Percentiles rank a stretch among this genome's conserved stretches.
These are phyloP conservation scores for Daedaleopsis sinensis DNA, from an alignment of 768 basidiomycete species.

Conservation along the genomic window DNA sequence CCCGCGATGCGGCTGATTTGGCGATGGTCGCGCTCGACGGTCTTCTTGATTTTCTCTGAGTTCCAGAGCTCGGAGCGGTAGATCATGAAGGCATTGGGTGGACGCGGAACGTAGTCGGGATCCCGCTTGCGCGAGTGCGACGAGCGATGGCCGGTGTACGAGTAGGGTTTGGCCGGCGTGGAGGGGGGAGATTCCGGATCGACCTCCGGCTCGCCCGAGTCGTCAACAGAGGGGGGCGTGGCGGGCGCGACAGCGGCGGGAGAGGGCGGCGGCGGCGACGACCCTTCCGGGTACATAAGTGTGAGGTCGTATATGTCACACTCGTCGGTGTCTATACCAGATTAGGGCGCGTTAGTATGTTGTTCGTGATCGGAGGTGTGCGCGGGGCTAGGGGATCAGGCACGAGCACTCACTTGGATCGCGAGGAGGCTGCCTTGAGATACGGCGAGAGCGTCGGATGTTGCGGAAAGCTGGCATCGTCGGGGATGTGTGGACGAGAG, in stretches of 20 bases:
- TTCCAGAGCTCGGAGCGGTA: conserved; percentile 73
- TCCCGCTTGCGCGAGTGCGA: conserved; percentile 45
- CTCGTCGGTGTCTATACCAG: conserved; percentile 27
- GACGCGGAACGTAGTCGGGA: conserved; percentile 62
- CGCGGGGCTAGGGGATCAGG: neutral
- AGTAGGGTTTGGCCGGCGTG: conserved; percentile 13
- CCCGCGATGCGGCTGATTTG: conserved; percentile 73
- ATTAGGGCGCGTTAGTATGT: conserved; percentile 9
- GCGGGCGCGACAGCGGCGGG: conserved; percentile 12
- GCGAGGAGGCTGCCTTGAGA: conserved; percentile 43
- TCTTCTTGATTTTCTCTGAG: conserved; percentile 50
- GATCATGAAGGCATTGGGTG: conserved; percentile 86
- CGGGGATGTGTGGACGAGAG: neutral
- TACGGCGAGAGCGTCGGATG: conserved; percentile 46
- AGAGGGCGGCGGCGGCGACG: conserved; percentile 14
- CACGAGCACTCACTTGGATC: conserved; percentile 33
- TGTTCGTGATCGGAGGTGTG: neutral
- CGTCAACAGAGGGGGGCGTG: conserved; percentile 3
- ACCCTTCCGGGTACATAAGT: conserved; percentile 23
- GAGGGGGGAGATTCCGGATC: conserved; percentile 7
- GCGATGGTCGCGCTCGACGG: conserved; percentile 69
- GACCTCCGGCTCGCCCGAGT: conserved; percentile 11
- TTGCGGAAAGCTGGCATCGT: conserved; percentile 38
- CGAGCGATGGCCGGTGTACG: conserved; percentile 34
- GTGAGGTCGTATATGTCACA: conserved; percentile 31